phyloP scores from a whole-genome alignment of 1,284 basidiomycete species.

The Pseudozyma thailandica region DNA sequence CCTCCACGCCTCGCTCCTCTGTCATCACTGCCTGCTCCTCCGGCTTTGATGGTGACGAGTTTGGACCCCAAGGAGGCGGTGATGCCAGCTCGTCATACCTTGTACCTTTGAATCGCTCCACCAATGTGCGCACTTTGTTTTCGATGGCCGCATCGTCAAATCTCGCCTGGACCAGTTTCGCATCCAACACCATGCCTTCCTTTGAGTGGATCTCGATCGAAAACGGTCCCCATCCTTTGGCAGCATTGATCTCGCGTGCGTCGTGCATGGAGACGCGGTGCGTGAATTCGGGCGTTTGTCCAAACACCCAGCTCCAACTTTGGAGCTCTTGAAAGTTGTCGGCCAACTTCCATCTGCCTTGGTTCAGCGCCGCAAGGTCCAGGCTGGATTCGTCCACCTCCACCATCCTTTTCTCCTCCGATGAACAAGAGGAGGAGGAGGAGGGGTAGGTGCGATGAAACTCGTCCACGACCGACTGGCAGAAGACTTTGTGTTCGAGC shows the following conservation, averaged over 20 bases:
- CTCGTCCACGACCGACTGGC: conserved; percentile 76
- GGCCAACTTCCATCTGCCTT: conserved; percentile 26
- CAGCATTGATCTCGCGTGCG: conserved; percentile 13
- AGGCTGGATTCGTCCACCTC: conserved; percentile 38
- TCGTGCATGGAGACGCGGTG: conserved; percentile 54
- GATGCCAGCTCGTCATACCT: conserved; percentile 51
- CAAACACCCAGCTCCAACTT: conserved; percentile 93
- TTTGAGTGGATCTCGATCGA: conserved; percentile 43
- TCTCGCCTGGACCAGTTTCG: conserved; percentile 25
- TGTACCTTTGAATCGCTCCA: conserved; percentile 23
- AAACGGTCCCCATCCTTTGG: conserved; percentile 23
- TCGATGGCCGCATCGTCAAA: conserved; percentile 19
- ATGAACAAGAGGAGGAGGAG: background rate
- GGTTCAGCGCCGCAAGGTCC: conserved; percentile 9
- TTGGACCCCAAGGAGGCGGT: conserved; percentile 40
- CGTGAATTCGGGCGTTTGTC: conserved; percentile 92
- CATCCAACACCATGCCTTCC: conserved; percentile 45
- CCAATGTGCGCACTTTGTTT: conserved; percentile 11
- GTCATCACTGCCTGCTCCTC: background rate
- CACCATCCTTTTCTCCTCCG: background rate
- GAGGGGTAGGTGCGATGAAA: conserved; percentile 76
- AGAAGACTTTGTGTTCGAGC: conserved; percentile 78
- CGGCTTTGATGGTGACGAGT: conserved; percentile 2
- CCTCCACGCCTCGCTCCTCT: background rate
- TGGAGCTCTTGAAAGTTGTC: conserved; percentile 68